Conservation (phyloP, 139 green algal species). For the Diplosphaera chodatii region DNA sequence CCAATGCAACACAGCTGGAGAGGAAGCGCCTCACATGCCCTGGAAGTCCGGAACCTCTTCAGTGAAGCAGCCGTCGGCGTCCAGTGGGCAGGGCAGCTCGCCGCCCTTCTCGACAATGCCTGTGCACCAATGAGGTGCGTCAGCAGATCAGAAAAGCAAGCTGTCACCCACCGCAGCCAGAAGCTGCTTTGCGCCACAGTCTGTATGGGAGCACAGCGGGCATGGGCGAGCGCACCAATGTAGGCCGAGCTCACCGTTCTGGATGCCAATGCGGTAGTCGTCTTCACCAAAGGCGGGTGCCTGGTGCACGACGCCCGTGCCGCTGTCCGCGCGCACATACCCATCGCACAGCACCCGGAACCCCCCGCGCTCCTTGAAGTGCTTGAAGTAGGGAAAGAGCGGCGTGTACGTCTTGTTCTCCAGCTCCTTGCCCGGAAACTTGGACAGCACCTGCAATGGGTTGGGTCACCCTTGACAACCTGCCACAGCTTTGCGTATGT, state of each 20-base stretch:
- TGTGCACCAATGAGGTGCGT: no score
- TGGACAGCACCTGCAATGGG: slow-evolving; percentile 70
- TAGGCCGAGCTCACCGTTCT: no score
- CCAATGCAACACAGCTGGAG: neutral
- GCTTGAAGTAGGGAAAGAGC: slow-evolving; percentile 92
- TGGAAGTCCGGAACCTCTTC: slow-evolving; percentile 73
- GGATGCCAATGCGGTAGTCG: slow-evolving; percentile 92
- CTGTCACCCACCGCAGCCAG: no score
- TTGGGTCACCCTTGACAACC: no score
- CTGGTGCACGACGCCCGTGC: slow-evolving; percentile 94
- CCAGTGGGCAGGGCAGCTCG: slow-evolving; percentile 80
- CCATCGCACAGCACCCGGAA: slow-evolving; percentile 79
- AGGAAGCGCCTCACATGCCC: slow-evolving; percentile 29
- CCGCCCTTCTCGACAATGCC: slow-evolving; percentile 72
- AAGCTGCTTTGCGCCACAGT: no score
- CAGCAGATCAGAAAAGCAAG: no score
- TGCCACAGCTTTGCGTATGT: no score
- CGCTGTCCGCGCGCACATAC: slow-evolving; percentile 94
- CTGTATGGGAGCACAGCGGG: no score
- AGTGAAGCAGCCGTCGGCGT: slow-evolving; percentile 84
- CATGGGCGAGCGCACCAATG: no score
- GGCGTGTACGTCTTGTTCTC: slow-evolving; percentile 81
- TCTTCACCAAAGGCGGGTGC: slow-evolving; percentile 97
- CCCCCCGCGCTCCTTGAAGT: slow-evolving; percentile 36
- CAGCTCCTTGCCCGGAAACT: slow-evolving; percentile 65